These are phyloP conservation scores for Plasmopara halstedii DNA, from an alignment of 352 stramenopile genomes.

Conservation along the genomic window DNA sequence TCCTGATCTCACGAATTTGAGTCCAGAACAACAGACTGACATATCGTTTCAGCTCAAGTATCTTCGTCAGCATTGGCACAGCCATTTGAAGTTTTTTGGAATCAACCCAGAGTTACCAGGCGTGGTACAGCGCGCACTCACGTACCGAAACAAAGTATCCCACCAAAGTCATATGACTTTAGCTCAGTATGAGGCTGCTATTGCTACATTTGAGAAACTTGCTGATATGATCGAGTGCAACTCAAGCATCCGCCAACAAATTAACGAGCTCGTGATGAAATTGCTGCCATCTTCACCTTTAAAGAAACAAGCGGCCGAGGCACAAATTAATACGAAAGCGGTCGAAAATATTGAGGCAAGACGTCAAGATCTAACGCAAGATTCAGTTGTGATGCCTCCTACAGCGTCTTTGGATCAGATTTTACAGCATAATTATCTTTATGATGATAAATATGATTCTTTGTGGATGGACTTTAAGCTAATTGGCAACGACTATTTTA, in stretches of 20 bases:
- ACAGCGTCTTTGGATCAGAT: conserved; percentile 17
- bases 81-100: conserved; percentile 23
- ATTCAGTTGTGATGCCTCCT: conserved; percentile 1
- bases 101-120: conserved; percentile 19
- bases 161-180: conserved; percentile 27
- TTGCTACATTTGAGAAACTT: conserved; percentile 29
- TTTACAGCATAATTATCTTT: conserved; percentile 21
- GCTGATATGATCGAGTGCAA: conserved; percentile 30
- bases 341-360: background rate
- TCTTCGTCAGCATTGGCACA: conserved; percentile 31
- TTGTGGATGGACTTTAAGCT: conserved; percentile 27
- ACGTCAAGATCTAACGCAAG: background rate
- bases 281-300: conserved; percentile 18
- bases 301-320: background rate
- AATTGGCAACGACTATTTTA: conserved; percentile 27
- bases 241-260: conserved; percentile 19
- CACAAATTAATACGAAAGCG: background rate
- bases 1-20: conserved; percentile 1
- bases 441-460: conserved; percentile 12
- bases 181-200: conserved; percentile 21
- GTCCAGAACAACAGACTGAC: conserved; percentile 18
- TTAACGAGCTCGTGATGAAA: conserved; percentile 21
- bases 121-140: conserved; percentile 23
- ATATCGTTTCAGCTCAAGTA: conserved; percentile 33
- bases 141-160: conserved; percentile 30